These are phyloP conservation scores for Macrocybe gigantea DNA, from an alignment of 768 basidiomycete genomes.

Conservation along the genomic window DNA sequence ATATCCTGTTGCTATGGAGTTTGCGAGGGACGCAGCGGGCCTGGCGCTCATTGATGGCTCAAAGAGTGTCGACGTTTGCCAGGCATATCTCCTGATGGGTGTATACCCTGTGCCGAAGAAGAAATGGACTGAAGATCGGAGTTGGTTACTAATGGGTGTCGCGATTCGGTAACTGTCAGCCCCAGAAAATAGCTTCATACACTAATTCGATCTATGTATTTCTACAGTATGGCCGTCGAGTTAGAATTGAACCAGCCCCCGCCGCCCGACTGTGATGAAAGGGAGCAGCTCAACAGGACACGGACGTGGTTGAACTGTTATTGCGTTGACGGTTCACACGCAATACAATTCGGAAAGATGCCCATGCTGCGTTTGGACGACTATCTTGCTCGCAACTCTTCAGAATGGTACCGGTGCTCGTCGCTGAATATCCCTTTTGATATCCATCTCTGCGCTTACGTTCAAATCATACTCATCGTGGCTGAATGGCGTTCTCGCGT, in stretches of 20 bases:
- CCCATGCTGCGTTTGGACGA: constrained; percentile 63
- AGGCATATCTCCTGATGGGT: constrained; percentile 67
- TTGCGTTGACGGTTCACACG: constrained; percentile 68
- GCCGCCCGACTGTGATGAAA: constrained; percentile 41
- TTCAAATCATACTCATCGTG: constrained; percentile 45
- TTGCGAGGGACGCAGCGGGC: constrained; percentile 57
- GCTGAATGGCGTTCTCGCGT: constrained; percentile 32
- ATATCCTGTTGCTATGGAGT: constrained; percentile 52
- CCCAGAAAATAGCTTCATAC: background rate
- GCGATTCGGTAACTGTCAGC: constrained; percentile 46
- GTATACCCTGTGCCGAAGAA: constrained; percentile 58
- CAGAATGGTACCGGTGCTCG: constrained; percentile 42
- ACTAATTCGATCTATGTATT: background rate
- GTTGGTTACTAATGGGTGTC: constrained; percentile 68
- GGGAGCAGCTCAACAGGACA: constrained; percentile 64
- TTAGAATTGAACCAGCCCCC: constrained; percentile 59
- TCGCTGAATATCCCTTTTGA: constrained; percentile 33
- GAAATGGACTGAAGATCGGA: constrained; percentile 65
- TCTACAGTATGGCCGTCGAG: constrained; percentile 60
- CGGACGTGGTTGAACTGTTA: constrained; percentile 75
- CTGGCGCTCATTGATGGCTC: constrained; percentile 54
- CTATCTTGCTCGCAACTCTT: constrained; percentile 44
- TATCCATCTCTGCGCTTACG: constrained; percentile 46
- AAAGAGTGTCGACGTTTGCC: constrained; percentile 71
- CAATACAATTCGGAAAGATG: constrained; percentile 73